Evolutionary conservation across 257 asterid genomes (phyloP), one percentile per base, ranked within the genome.

Genomic region (Lycium barbarum): DNA sequence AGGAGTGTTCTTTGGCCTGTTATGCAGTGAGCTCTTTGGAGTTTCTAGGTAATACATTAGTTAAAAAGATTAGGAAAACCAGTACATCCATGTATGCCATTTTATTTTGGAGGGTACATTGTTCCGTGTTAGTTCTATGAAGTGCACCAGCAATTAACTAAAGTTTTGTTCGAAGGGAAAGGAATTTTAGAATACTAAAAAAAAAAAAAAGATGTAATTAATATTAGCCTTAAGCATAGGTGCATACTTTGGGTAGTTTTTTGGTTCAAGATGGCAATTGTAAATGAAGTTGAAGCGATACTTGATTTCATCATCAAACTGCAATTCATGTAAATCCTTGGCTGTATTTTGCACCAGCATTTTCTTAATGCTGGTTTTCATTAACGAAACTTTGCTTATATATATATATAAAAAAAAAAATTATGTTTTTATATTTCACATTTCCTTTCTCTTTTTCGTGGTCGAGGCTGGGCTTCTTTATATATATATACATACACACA

Each of bases 61-160:
- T n/a, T 59, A n/a, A 68, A 68, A 36, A 67, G 5, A 14, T 13
- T 35, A 68, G 14, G 76, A 68, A 36, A 68, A 66, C 9, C 22
- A 68, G 51, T 18, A 66, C 20, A 68, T 17, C 79, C 79, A 70
- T 17, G 79, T 70, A 18, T 38, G 53, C 72, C 79, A 65, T 70
- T 70, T 22, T 15, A 70, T 17, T 40, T 36, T 70, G 17, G 55
- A n/a, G 2, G 9, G 35, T 71, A 5, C 57, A 71, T 43, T 43
- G 79, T 71, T n/a, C 57, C 36, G 57, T 18, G 55, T 43, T 71
- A 71, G 79, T 71, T 43, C 43, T 65, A 5, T 26, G 36, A 40
- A 43, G 54, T 43, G 79, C 55, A 43, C 18, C 18, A 38, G 33
- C 54, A 70, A 38, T 70, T 9, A 70, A 17, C 20, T 70, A 15